phyloP scores from a whole-genome alignment of 345 rosid species.

The Sonneratia alba region DNA sequence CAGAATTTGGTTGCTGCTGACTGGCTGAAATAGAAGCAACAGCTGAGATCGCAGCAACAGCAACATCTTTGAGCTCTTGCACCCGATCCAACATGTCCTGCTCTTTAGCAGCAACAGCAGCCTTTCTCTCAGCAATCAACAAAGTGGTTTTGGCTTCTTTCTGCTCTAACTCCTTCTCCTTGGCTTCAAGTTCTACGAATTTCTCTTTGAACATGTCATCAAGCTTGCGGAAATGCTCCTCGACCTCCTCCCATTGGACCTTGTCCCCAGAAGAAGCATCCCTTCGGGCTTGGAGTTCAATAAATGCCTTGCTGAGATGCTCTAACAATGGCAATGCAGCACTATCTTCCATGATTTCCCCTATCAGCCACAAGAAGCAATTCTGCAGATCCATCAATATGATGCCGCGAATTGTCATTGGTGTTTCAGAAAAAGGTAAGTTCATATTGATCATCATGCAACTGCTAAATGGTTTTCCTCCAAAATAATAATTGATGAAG shows the following conservation, averaged over 20 bases:
- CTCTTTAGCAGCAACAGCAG: conserved; percentile 37
- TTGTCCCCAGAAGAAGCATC: conserved; percentile 16
- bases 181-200: conserved; percentile 35
- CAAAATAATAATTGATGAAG: not conserved
- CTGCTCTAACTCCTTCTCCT: conserved; percentile 37
- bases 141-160: conserved; percentile 28
- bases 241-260: conserved; percentile 43
- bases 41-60: conserved; percentile 39
- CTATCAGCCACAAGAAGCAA: conserved; percentile 16
- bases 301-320: conserved; percentile 30
- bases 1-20: conserved; percentile 20
- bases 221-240: conserved; percentile 36
- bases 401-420: too few relatives aligned
- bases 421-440: too few relatives aligned
- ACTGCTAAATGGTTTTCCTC: not conserved
- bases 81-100: conserved; percentile 43
- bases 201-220: conserved; percentile 27
- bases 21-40: conserved; percentile 19
- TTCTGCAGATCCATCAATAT: not conserved
- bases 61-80: conserved; percentile 56
- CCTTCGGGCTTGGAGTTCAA: conserved; percentile 30
- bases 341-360: conserved; percentile 18
- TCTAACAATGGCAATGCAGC: conserved; percentile 26
- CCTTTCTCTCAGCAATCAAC: conserved; percentile 34
- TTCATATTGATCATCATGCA: too few relatives aligned